Base-by-base conservation (phyloP, 1,139 yeast species). In the Candida freyschussii region DNA sequence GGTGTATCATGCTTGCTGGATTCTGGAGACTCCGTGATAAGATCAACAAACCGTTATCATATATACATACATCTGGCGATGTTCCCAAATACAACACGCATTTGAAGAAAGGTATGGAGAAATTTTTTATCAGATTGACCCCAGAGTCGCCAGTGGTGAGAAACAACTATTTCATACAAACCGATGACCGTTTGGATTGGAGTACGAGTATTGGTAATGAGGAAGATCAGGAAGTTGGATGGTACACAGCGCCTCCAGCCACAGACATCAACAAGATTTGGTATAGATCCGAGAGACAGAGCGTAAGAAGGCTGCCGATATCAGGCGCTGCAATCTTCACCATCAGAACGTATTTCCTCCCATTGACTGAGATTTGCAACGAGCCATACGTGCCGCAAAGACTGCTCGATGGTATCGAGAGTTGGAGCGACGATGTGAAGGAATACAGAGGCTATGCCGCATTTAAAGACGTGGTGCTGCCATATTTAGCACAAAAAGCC, bases 261-360 rank as follows among this genome's bases (percentile, higher is more conserved):
- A 53, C 50, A 1, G 65, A 62, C 26, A 53, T 73, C 7, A 57
- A 56, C 13, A 64, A 67, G 40, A 55, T 77, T 24, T 72, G 65
- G 54, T 75, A 69, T 50, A 63, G 85, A 47, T 72, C 79, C 30
- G 85, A 78, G 53, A 63, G 85, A 47, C 89, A 79, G 53, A 71
- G 82, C 33, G 61, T 79, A 35, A 67, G 86, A 45, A 65, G 83
- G 47, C 61, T 79, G 40, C 86, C 89, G 7, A 63, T 65, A 30
- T 55, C 75, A 5, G 77, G 80, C 13, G 83, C 78, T 5, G 62
- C 71, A 13, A 57, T 72, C 3, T 78, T 78, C 53, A 78, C 84
- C 10, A 64, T 78, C 29, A 60, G 84, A 44, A 78, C 84, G 1
- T 78, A 78, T 48, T 76, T 78, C 48, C 47, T 69, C 17, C 82